Conservation (phyloP, 2,329 filamentous ascomycete genomes). For the Didymella exigua region DNA sequence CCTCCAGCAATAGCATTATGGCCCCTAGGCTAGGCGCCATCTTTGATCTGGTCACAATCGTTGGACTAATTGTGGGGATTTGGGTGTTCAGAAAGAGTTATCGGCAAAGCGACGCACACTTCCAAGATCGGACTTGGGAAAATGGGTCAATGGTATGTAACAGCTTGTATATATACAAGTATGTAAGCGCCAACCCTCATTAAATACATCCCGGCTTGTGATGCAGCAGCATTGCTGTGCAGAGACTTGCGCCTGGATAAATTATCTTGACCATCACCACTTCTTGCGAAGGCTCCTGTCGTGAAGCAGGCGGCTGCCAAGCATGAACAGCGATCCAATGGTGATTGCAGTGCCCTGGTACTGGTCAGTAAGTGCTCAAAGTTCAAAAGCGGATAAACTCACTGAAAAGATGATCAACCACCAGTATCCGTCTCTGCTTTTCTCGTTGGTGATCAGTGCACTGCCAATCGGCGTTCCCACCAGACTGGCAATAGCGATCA, state of each 20-base stretch:
- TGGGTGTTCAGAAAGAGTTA: too few species aligned
- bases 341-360: conserved; percentile 25
- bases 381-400: background rate
- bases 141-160: background rate
- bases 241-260: background rate
- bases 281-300: conserved; percentile 19
- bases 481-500: conserved; percentile 68
- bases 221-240: background rate
- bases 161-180: background rate
- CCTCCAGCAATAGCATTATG: too few species aligned
- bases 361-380: background rate
- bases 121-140: background rate
- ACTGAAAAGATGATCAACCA: conserved; percentile 38
- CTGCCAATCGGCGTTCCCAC: conserved; percentile 72
- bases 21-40: too few species aligned
- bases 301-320: conserved; percentile 27
- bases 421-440: conserved; percentile 28
- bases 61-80: too few species aligned
- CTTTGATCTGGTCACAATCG: too few species aligned
- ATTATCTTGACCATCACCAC: conserved; percentile 10
- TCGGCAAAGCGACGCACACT: too few species aligned
- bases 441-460: conserved; percentile 31
- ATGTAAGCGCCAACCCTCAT: background rate
- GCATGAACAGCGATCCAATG: conserved; percentile 26
- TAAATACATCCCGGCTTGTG: background rate